Evolutionary conservation across 768 basidiomycete genomes (phyloP).

Genomic region (Leucosporidium creatinivorum): DNA sequence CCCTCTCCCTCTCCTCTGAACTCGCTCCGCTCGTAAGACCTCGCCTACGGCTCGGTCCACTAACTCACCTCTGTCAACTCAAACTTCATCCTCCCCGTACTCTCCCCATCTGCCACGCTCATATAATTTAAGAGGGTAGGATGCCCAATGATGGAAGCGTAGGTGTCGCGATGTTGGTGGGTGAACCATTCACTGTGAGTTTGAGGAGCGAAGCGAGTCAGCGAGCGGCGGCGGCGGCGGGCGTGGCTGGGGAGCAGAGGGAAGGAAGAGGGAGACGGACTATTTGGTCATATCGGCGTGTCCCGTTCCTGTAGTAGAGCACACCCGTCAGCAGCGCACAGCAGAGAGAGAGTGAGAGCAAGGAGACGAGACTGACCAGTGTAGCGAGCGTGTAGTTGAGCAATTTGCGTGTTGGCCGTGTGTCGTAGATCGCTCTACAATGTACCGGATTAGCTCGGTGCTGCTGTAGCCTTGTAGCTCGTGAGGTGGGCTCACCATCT

Average conservation of each 20-base stretch:
- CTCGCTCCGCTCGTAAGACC: no score
- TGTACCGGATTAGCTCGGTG: no score
- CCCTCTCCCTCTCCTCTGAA: no score
- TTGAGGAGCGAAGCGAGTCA: not conserved
- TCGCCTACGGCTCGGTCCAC: no score
- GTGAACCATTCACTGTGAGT: conserved; percentile 83
- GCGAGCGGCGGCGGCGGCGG: no score
- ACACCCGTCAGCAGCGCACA: not conserved
- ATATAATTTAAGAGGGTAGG: conserved; percentile 75
- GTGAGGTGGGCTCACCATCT: not conserved
- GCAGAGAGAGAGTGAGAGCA: not conserved
- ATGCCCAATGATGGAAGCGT: conserved; percentile 86
- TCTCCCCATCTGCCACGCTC: conserved; percentile 87
- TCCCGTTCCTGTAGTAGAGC: conserved; percentile 62
- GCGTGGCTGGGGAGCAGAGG: not conserved
- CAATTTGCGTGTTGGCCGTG: conserved; percentile 90
- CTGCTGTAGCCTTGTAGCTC: not conserved
- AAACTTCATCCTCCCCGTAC: conserved; percentile 79
- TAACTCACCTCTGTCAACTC: conserved; percentile 90
- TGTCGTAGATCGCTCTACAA: conserved; percentile 67
- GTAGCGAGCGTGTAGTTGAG: conserved; percentile 51
- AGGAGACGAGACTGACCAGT: conserved; percentile 49
- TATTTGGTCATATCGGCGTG: conserved; percentile 95
- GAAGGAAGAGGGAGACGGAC: conserved; percentile 49
- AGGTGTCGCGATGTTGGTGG: conserved; percentile 94